Evolutionary conservation across 2,329 filamentous ascomycete genomes (phyloP).

Genomic region (Ascochyta koolunga): DNA sequence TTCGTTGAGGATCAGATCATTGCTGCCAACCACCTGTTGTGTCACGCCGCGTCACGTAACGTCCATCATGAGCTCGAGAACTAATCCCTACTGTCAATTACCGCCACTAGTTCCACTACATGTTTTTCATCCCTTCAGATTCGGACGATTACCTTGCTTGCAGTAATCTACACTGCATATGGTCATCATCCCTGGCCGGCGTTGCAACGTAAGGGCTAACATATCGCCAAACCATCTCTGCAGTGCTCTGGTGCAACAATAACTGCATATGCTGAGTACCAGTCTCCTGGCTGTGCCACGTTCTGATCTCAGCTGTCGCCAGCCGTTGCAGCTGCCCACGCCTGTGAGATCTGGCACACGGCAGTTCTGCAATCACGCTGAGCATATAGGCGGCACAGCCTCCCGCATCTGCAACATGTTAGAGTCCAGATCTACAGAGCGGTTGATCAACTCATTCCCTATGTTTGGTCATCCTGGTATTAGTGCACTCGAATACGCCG

Average conservation of each 20-base stretch:
- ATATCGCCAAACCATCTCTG: constrained; percentile 19
- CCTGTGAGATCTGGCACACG: constrained; percentile 16
- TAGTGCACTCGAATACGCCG: constrained; percentile 42
- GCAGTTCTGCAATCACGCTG: constrained; percentile 9
- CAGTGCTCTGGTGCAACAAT: constrained; percentile 22
- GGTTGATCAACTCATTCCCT: constrained; percentile 30
- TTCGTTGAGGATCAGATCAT: constrained; percentile 13
- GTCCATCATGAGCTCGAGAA: constrained; percentile 26
- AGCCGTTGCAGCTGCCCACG: constrained; percentile 15
- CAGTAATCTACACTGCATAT: constrained; percentile 22
- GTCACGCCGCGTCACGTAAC: constrained; percentile 27
- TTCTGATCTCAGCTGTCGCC: constrained; percentile 22
- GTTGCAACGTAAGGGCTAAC: constrained; percentile 28
- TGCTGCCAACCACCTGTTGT: constrained; percentile 22
- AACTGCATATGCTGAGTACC: constrained; percentile 30
- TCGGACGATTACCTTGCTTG: constrained; percentile 21
- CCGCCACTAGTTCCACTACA: constrained; percentile 28
- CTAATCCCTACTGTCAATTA: constrained; percentile 26
- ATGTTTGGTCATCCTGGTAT: constrained; percentile 45
- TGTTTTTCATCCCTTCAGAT: constrained; percentile 24
- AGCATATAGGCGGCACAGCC: constrained; percentile 21
- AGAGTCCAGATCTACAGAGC: constrained; percentile 27
- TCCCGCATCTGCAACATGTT: constrained; percentile 22
- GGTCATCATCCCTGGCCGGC: constrained; percentile 24
- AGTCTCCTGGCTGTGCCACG: constrained; percentile 30